Base-by-base conservation (phyloP, 345 rosid genomes). In the Theobroma cacao region DNA sequence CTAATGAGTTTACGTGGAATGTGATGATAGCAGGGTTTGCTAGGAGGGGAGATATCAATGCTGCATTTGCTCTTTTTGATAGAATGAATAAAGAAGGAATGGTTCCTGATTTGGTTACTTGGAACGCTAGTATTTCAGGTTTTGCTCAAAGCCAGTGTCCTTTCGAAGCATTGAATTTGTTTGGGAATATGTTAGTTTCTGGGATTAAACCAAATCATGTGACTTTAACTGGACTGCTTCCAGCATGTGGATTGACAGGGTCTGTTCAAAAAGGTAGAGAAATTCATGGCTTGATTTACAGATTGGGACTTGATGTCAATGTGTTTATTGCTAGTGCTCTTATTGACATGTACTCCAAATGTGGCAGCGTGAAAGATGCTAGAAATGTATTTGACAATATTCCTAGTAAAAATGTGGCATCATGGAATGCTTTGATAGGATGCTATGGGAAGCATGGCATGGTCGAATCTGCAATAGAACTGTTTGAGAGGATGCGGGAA, bases 261-360 rank as follows among this genome's bases (percentile, higher is more conserved):
- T 82, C 88, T 12, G 58, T 84, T 75, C 76, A 69, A 28, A 74
- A 40, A 71, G 88, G 90, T 83, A 82, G 83, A 78, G 85, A 82
- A 76, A 78, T 83, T 80, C 93, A 90, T 67, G 83, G 86, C 50
- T 75, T 80, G 77, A 83, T 88, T 30, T 77, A 79, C 65, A 85
- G 90, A 76, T 74, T 66, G 79, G 87, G 85, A 31, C 83, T 83
- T 60, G 75, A 67, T 38, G 58, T 72, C 26, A 82, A 90, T 75
- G 82, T 82, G 24, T 88, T 78, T 72, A 82, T 88, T 12, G 81
- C 79, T 75, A 87, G 85, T 81, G 89, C 89, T 80, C 85, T 90
- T 38, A 85, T 87, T 75, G 90, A 90, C 81, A 85, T 90, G 91
- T 88, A 88, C 72, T 88, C 90, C 24, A 90, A 86, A 85, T 87